Evolutionary conservation across 129 eudicot genomes (phyloP).

Genomic region (Arctium minus): DNA sequence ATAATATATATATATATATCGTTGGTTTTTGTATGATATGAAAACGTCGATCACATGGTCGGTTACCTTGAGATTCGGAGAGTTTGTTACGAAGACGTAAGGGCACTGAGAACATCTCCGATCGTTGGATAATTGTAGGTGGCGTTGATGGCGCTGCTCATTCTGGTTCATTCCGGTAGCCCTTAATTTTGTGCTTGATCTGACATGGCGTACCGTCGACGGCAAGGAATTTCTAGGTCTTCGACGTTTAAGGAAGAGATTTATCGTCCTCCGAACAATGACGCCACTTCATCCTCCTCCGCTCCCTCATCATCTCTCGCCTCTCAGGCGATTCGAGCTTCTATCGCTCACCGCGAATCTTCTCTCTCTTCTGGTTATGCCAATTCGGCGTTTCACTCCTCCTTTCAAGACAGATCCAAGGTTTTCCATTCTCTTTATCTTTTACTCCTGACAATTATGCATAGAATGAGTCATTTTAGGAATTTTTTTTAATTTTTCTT

Average conservation of each 20-base stretch:
- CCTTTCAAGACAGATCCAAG: constrained; percentile 17
- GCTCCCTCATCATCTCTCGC: constrained; percentile 19
- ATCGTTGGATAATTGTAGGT: not conserved
- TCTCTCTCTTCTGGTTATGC: constrained; percentile 7
- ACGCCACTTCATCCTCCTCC: constrained; percentile 14
- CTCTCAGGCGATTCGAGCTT: not conserved
- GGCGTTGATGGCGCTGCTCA: not conserved
- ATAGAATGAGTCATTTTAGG: not conserved
- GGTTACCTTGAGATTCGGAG: constrained; percentile 12
- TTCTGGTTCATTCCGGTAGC: not conserved
- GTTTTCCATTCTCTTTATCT: not conserved
- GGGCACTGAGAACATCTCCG: constrained; percentile 3
- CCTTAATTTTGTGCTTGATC: not conserved
- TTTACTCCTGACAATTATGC: not conserved
- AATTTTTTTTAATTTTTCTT: not conserved
- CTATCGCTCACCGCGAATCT: constrained; percentile 17
- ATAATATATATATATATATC: not conserved
- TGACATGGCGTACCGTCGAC: constrained; percentile 22
- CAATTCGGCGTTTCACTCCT: constrained; percentile 1
- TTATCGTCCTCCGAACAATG: not conserved
- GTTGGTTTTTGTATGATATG: not conserved
- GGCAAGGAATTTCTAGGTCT: constrained; percentile 22
- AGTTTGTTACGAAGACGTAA: constrained; percentile 17
- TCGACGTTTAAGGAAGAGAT: constrained; percentile 28
- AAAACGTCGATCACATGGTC: not conserved